Evolutionary conservation across 495 filamentous ascomycete genomes (phyloP).

Genomic region (Alectoria sarmentosa): DNA sequence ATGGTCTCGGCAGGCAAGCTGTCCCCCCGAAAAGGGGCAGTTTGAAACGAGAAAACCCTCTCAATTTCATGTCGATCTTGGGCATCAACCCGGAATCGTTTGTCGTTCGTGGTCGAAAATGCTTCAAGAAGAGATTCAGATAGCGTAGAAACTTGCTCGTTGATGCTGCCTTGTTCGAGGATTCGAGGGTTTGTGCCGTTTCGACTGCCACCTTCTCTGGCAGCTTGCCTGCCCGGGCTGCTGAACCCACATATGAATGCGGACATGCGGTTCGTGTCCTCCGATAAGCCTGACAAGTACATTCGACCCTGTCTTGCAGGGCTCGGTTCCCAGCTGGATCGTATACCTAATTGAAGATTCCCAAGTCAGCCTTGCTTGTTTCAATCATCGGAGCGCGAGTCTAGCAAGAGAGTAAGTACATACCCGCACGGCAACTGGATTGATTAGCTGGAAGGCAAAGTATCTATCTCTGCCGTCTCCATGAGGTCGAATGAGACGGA

Average conservation of each 20-base stretch:
- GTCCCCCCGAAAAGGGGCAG: not conserved
- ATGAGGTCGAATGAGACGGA: slow-evolving; percentile 13
- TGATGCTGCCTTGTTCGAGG: too few relatives aligned
- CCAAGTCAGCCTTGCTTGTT: not conserved
- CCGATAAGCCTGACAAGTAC: slow-evolving; percentile 16
- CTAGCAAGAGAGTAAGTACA: slow-evolving; percentile 5
- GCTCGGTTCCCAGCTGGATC: not conserved
- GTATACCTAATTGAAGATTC: not conserved
- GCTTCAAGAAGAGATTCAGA: not conserved
- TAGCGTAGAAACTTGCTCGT: too few relatives aligned
- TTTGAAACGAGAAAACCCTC: not conserved
- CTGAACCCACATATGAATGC: slow-evolving; percentile 20
- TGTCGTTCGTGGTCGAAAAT: not conserved
- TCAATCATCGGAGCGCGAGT: not conserved
- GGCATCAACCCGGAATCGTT: not conserved
- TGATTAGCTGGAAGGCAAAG: slow-evolving; percentile 22
- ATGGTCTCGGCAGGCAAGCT: not conserved
- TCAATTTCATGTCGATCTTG: not conserved
- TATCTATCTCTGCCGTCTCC: slow-evolving; percentile 18
- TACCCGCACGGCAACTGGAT: slow-evolving; percentile 22
- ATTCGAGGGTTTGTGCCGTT: not conserved
- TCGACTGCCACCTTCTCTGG: not conserved
- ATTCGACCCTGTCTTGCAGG: slow-evolving; percentile 14
- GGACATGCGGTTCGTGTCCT: slow-evolving; percentile 4
- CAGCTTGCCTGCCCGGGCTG: slow-evolving; percentile 1